Percentiles rank a stretch among this genome's conserved stretches.
Evolutionary conservation across 805 yeast genomes (phyloP).

Genomic region (Candida morakotiae): DNA sequence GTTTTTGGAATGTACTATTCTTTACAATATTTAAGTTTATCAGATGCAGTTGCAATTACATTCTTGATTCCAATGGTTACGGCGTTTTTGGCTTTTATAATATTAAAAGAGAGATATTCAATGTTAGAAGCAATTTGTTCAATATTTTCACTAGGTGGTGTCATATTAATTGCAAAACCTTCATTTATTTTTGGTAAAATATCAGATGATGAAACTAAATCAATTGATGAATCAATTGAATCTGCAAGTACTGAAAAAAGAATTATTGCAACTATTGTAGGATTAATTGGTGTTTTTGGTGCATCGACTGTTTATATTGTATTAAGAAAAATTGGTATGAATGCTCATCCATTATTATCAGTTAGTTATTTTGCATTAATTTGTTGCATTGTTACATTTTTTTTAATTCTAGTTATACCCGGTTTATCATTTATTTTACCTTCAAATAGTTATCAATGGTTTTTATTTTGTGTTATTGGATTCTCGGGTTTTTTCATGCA

Average conservation of each 20-base stretch:
- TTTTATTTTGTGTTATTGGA: conserved; percentile 57
- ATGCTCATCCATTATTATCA: conserved; percentile 76
- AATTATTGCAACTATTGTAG: conserved; percentile 59
- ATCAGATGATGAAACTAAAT: conserved; percentile 25
- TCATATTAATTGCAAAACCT: conserved; percentile 78
- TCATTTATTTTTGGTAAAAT: conserved; percentile 55
- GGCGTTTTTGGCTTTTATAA: conserved; percentile 64
- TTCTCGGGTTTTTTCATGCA: conserved; percentile 81
- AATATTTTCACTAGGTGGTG: conserved; percentile 66
- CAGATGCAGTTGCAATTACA: conserved; percentile 79
- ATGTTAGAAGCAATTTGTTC: conserved; percentile 68
- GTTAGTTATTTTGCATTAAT: conserved; percentile 72
- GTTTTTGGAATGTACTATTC: conserved; percentile 78
- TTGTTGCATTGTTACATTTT: conserved; percentile 50
- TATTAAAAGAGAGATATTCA: conserved; percentile 65
- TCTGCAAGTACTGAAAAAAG: conserved; percentile 51
- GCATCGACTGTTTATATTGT: conserved; percentile 67
- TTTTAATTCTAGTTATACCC: conserved; percentile 54
- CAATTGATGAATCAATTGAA: conserved; percentile 38
- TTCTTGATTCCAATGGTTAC: conserved; percentile 77
- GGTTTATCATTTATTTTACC: conserved; percentile 60
- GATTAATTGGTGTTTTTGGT: conserved; percentile 64
- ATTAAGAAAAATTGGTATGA: conserved; percentile 69
- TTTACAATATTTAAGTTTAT: conserved; percentile 64
- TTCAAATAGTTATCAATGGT: conserved; percentile 61